These are phyloP conservation scores for Streptanthus diversifolius DNA, from an alignment of 345 rosid species.

Conservation along the genomic window DNA sequence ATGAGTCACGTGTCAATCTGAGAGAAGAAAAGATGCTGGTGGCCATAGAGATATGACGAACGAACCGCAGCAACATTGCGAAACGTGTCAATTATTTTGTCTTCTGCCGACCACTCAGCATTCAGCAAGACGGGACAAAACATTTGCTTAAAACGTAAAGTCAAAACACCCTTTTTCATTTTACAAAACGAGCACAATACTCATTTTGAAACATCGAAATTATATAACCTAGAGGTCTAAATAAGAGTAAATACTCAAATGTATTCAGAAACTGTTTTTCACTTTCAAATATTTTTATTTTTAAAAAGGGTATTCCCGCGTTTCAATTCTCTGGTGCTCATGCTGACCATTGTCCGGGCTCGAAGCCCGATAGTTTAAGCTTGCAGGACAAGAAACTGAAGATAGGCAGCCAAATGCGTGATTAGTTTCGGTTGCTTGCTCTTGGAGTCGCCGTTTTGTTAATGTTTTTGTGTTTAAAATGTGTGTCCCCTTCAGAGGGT, in stretches of 20 bases:
- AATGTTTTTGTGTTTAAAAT: not conserved
- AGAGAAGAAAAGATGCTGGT: conserved; percentile 10
- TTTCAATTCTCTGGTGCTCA: not conserved
- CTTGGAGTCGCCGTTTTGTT: not conserved
- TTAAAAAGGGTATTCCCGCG: too few relatives aligned
- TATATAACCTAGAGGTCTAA: too few relatives aligned
- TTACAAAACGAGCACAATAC: too few relatives aligned
- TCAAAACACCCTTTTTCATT: too few relatives aligned
- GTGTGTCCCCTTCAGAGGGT: conserved; percentile 37
- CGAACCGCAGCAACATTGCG: not conserved
- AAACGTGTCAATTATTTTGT: not conserved
- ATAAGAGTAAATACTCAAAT: too few relatives aligned
- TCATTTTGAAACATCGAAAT: too few relatives aligned
- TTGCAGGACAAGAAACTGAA: conserved; percentile 32
- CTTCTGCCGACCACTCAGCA: not conserved
- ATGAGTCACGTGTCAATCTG: not conserved
- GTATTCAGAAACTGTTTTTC: too few relatives aligned
- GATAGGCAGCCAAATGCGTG: conserved; percentile 28
- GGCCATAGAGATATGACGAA: not conserved
- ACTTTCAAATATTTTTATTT: too few relatives aligned
- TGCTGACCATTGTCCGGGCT: not conserved
- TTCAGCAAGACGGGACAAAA: not conserved
- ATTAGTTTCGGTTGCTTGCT: conserved; percentile 35
- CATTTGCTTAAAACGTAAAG: not conserved
- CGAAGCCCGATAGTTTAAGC: not conserved